Base-by-base conservation (phyloP, 2,329 filamentous ascomycete genomes). In the Aspergillus udagawae region DNA sequence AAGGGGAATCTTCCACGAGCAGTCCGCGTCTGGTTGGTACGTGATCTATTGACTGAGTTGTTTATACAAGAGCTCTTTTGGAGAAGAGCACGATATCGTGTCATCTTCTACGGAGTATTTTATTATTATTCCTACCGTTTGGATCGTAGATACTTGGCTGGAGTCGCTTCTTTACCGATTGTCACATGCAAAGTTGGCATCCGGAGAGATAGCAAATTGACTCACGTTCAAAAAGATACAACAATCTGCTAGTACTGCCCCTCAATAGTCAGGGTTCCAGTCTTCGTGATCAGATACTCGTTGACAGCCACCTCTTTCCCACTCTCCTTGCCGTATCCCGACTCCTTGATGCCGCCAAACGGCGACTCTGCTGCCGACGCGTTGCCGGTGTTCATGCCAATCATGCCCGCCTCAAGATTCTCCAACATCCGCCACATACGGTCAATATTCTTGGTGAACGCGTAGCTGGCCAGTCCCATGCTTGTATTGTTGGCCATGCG, bases 361-460 rank as follows among this genome's bases (percentile, higher is more conserved):
- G 86, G 86, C 23, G 82, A 82, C 67, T 88, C 86, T 0, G 85
- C 85, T 1, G 85, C 85, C 1, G 84, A 87, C n/a, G 80, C 77
- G 65, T 87, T 86, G 77, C 83, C 81, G 55, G 82, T 84, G 63
- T 86, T 86, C 73, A 86, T 75, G 14, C 86, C 86, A 65, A 89
- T 85, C 86, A 88, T 89, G 3, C 86, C 86, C 4, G 86, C 86
- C 68, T 89, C 85, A 35, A 89, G 69, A 61, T 83, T 86, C 76
- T 89, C 86, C 56, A 88, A 75, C 67, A 89, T 73, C 57, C 86
- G 77, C 83, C 86, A 87, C 52, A 84, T 78, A 0, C 86, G 83
- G 66, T 88, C 84, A 4, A 88, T 75, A 64, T 87, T 84, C 74
- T 86, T 87, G 0, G 86, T 89, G 71, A 88, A 88, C 59, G 83